Evolutionary conservation across 2,329 filamentous ascomycete species (phyloP).

Genomic region (Ophiocordyceps robertsii): DNA sequence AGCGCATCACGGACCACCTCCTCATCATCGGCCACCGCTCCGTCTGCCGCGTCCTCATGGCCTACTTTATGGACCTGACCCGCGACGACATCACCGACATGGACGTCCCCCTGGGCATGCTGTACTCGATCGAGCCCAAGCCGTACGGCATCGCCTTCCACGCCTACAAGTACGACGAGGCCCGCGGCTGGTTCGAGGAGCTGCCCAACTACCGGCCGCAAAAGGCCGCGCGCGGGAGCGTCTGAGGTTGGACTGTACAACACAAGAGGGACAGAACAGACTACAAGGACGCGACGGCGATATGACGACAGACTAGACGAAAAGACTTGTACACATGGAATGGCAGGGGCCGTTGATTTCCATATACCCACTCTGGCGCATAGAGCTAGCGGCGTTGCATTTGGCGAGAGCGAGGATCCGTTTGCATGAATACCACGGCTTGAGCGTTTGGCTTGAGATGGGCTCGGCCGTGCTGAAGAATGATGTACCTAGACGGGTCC

Average conservation of each 20-base stretch:
- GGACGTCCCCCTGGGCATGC: conserved; percentile 83
- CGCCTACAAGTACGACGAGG: conserved; percentile 79
- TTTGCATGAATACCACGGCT: neutral
- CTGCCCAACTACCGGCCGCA: conserved; percentile 71
- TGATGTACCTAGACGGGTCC: too few relatives aligned
- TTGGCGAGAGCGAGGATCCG: neutral
- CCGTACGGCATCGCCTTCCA: conserved; percentile 97
- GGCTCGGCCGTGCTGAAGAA: too few relatives aligned
- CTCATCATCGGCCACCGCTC: conserved; percentile 87
- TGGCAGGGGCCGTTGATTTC: neutral
- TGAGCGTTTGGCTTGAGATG: neutral
- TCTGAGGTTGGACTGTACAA: conserved; percentile 5
- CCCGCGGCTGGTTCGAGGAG: conserved; percentile 68
- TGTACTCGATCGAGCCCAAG: conserved; percentile 93
- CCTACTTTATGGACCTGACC: conserved; percentile 90
- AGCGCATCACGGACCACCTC: conserved; percentile 92
- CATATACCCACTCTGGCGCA: neutral
- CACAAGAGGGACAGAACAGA: neutral
- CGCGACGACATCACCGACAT: conserved; percentile 87
- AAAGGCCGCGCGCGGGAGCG: conserved; percentile 24
- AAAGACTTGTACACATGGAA: neutral
- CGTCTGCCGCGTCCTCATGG: conserved; percentile 81
- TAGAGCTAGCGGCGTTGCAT: neutral
- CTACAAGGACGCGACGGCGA: neutral
- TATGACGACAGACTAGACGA: neutral